Evolutionary conservation across 108 stramenopile genomes (phyloP), one percentile per base, ranked within the genome.

Genomic region (Hondaea fermentalgiana): DNA sequence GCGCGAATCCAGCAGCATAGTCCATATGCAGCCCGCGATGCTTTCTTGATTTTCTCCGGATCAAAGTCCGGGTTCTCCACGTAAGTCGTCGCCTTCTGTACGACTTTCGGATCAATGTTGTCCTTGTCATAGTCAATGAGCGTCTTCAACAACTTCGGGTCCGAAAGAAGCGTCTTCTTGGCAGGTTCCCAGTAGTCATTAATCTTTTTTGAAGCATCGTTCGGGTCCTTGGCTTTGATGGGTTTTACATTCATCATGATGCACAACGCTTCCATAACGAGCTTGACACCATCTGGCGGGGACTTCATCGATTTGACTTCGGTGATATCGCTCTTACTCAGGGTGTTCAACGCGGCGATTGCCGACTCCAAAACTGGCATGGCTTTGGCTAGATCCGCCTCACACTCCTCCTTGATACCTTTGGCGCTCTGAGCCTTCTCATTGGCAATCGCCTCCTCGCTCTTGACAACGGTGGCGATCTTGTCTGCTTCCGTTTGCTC

Each of bases 301-400:
- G 91, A 93, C 44, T 72, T 72, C 95, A 96, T 95, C 35, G 91
- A 91, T 89, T 95, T 96, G 76, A 95, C 95, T 76, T 90, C 92
- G 23, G 93, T 92, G n/a, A 96, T 90, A 42, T 95, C 94, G 58
- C 91, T 93, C 89, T 92, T 89, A 87, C 94, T 93, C 43, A 96
- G 91, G 8, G 94, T 92, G 43, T 95, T 92, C 72, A 96, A 60
- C 17, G 95, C 95, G 59, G 91, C 90, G 93, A 95, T 93, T 29
- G 95, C 95, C 5, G 90, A 91, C 83, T 93, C 89, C 45, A 96
- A 92, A 29, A 94, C 93, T 4, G 95, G 95, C 88, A 93, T 93
- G 16, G 95, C 95, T 88, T 95, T 92, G 69, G 93, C 95, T 28
- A 96, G 88, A 45, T 96, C 95, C 5, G 64, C 90, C 87, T 94